These are phyloP conservation scores for Lasiodiplodia hormozganensis DNA, from an alignment of 2,329 filamentous ascomycete species.

Conservation along the genomic window DNA sequence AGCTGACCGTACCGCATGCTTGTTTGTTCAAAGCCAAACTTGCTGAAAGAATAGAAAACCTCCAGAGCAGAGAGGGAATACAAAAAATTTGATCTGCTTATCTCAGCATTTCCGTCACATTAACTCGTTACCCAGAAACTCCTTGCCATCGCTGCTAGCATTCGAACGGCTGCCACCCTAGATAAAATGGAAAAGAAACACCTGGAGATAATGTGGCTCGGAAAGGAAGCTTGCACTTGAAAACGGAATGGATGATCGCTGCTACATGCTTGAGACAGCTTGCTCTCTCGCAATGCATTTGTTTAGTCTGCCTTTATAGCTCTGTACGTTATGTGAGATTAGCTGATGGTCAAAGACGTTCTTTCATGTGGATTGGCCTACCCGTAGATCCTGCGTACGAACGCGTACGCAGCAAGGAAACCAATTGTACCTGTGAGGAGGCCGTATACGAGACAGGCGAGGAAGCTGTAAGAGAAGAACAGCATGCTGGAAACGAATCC, in stretches of 20 bases:
- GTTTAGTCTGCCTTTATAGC: slow-evolving; percentile 29
- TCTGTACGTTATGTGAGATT: background rate
- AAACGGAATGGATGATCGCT: background rate
- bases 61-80: slow-evolving; percentile 5
- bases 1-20: background rate
- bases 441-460: slow-evolving; percentile 82
- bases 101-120: slow-evolving; percentile 6
- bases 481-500: slow-evolving; percentile 80
- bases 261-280: background rate
- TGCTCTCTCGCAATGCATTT: background rate
- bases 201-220: background rate
- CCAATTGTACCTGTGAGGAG: slow-evolving; percentile 83
- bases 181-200: background rate
- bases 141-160: background rate
- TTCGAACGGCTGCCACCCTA: background rate
- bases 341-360: background rate
- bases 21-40: background rate
- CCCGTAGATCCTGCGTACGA: slow-evolving; percentile 84
- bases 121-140: slow-evolving; percentile 17
- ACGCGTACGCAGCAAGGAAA: slow-evolving; percentile 82
- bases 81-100: background rate
- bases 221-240: background rate
- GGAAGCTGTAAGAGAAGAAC: slow-evolving; percentile 85
- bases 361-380: slow-evolving; percentile 51
- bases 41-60: background rate